Base-by-base conservation (phyloP, 208 protist genomes). In the Acanthamoeba royreba region DNA sequence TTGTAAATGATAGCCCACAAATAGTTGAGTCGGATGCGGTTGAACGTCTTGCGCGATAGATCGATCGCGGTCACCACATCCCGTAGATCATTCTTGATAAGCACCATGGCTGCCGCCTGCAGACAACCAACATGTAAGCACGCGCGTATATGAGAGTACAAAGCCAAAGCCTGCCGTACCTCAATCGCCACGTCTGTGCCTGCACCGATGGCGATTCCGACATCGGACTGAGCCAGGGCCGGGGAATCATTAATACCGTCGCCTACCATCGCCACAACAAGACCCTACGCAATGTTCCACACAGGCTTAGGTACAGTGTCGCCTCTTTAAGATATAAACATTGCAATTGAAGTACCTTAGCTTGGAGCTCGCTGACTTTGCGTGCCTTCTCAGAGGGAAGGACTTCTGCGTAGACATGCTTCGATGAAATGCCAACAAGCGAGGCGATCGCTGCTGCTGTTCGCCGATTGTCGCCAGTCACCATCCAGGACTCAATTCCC, bases 201-300 rank as follows among this genome's bases (percentile, higher is more conserved):
- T 4, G 96, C 86, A n/a, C 98, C 98, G 49, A 99, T 95, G 0
- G 98, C 98, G 74, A 99, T 97, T 81, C 98, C 98, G 13, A 98
- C 94, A 91, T 99, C 98, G 1, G 98, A 97, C 46, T 96, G 83
- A 9, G 96, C 96, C 33, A 99, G 93, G 2, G 97, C 96, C 2
- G 97, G 97, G 13, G 96, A 94, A 86, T 98, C 98, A 88, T 98
- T 98, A 38, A 98, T 97, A 35, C 98, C 98, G 92, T 98, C 98
- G 28, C 98, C 98, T 17, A 72, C 61, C 61, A 72, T 72, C 11
- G 61, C 61, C 61, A 72, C 61, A 11, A 17, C 42, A 9, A 7
- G 28, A 9, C 61, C 61, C 55, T 63, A 7, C 55, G 33, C 11
- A 28, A 1, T 0, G 49, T 25, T 19, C 13, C 9, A 9, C 49